These are phyloP conservation scores for Kernera saxatilis DNA, from an alignment of 345 rosid genomes.

Conservation along the genomic window DNA sequence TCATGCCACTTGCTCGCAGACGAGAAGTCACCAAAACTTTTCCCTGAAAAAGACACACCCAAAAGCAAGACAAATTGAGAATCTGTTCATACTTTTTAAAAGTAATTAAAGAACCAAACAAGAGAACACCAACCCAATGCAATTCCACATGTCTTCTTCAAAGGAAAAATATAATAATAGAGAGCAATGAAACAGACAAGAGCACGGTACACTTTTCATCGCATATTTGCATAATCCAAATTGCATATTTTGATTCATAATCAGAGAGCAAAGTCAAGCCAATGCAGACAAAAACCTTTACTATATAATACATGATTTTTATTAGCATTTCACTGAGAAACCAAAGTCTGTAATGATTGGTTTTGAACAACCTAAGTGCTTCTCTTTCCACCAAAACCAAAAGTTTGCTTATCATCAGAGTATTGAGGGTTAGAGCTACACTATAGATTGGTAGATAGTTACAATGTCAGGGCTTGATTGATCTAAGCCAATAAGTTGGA, in stretches of 20 bases:
- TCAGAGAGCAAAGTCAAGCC: not conserved
- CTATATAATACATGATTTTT: not conserved
- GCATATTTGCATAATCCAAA: not conserved
- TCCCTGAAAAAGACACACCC: slow-evolving; percentile 8
- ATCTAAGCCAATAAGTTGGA: not conserved
- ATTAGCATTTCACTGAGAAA: not conserved
- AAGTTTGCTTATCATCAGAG: not conserved
- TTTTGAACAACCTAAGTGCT: not conserved
- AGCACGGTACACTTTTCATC: not conserved
- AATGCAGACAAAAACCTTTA: not conserved
- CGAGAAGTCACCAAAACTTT: slow-evolving; percentile 3
- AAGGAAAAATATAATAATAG: not conserved
- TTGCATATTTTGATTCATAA: not conserved
- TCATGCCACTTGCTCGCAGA: slow-evolving; percentile 1
- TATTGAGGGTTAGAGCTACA: not conserved
- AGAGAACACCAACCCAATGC: not conserved
- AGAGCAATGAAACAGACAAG: not conserved
- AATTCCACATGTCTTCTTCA: not conserved
- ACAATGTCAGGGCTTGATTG: not conserved
- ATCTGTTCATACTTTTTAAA: not conserved
- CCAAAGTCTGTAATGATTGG: not conserved
- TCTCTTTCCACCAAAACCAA: not conserved
- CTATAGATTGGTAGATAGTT: not conserved
- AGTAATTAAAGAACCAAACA: not conserved
- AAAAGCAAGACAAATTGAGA: slow-evolving; percentile 1